Evolutionary conservation across 768 basidiomycete species (phyloP).

Genomic region (Rhizopogon vinicolor): DNA sequence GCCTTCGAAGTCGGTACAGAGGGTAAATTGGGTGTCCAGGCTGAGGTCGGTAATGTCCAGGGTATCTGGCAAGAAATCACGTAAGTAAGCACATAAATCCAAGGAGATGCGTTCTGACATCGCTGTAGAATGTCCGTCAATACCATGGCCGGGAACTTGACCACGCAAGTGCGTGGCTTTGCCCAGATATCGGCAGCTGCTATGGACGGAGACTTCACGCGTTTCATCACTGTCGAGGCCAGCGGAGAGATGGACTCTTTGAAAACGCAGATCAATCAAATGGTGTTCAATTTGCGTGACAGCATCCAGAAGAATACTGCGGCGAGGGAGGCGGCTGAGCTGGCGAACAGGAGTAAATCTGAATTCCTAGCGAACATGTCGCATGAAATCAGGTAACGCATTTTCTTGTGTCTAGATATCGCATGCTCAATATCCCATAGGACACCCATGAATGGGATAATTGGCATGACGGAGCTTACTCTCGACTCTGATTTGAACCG

Average conservation of each 20-base stretch:
- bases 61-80: constrained; percentile 99
- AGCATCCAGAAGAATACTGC: constrained; percentile 98
- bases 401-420: not conserved
- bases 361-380: constrained; percentile 99
- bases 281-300: constrained; percentile 97
- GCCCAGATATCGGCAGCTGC: constrained; percentile 98
- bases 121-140: constrained; percentile 81
- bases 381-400: constrained; percentile 79
- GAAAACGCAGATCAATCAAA: constrained; percentile 98
- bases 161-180: constrained; percentile 98
- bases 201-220: constrained; percentile 97
- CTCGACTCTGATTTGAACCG: constrained; percentile 94
- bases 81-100: constrained; percentile 39
- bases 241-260: constrained; percentile 98
- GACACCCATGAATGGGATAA: constrained; percentile 99
- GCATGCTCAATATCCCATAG: constrained; percentile 35
- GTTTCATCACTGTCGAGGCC: constrained; percentile 99
- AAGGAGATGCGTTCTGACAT: not conserved
- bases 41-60: constrained; percentile 94
- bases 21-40: constrained; percentile 97
- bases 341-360: constrained; percentile 95
- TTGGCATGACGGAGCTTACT: constrained; percentile 99
- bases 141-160: constrained; percentile 94
- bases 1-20: constrained; percentile 97
- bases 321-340: constrained; percentile 93